These are phyloP conservation scores for Nigrospora oryzae DNA, from an alignment of 2,329 filamentous ascomycete genomes.

Conservation along the genomic window DNA sequence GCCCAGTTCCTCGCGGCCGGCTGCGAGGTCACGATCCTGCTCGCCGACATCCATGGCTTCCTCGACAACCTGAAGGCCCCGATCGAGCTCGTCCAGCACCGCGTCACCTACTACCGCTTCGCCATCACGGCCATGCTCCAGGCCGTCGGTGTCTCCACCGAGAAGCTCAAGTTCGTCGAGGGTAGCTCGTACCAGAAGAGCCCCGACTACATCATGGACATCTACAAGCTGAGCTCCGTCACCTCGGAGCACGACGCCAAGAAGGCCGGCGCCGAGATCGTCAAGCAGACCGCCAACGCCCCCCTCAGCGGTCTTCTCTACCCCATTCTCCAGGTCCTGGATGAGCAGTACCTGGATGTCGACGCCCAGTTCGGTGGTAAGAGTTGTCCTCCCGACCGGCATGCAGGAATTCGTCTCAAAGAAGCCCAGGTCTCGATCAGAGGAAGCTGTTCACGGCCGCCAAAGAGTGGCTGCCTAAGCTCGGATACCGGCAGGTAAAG, in stretches of 20 bases:
- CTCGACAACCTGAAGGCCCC: constrained; percentile 81
- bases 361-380: constrained; percentile 79
- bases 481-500: constrained; percentile 56
- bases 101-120: constrained; percentile 76
- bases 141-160: constrained; percentile 69
- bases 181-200: constrained; percentile 76
- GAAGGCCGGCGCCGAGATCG: constrained; percentile 86
- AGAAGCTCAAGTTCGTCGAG: constrained; percentile 73
- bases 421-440: constrained; percentile 54
- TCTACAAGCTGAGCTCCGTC: constrained; percentile 70
- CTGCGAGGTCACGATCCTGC: constrained; percentile 72
- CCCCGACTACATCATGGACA: constrained; percentile 75
- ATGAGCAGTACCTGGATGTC: constrained; percentile 81
- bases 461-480: constrained; percentile 73
- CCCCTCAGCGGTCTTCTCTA: constrained; percentile 70
- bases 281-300: constrained; percentile 81
- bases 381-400: neutral
- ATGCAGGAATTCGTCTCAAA: neutral
- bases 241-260: constrained; percentile 58
- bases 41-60: constrained; percentile 69
- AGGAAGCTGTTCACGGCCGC: constrained; percentile 83
- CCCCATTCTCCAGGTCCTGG: constrained; percentile 81
- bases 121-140: constrained; percentile 68
- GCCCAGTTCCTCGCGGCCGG: constrained; percentile 79
- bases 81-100: constrained; percentile 74